phyloP scores from a whole-genome alignment of 2,329 filamentous ascomycete genomes.

The Podosphaera aphanis region DNA sequence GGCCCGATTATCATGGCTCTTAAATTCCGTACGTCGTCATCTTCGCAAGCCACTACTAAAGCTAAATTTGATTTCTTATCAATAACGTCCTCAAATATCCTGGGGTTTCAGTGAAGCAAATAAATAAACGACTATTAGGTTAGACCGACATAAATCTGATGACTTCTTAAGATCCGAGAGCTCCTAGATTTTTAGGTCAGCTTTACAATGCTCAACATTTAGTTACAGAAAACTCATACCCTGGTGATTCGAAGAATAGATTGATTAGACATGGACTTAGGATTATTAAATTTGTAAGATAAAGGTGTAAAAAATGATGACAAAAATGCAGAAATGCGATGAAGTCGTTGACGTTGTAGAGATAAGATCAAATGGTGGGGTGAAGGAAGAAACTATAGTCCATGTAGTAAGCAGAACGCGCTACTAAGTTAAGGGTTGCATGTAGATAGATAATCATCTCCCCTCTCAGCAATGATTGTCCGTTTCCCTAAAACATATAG shows the following conservation, averaged over 20 bases:
- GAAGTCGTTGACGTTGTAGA: too few relatives aligned
- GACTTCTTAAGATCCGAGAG: slow-evolving; percentile 65
- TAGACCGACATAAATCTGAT: slow-evolving; percentile 52
- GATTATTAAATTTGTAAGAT: not conserved
- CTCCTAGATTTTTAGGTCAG: slow-evolving; percentile 33
- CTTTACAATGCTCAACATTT: slow-evolving; percentile 13
- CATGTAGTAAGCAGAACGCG: too few relatives aligned
- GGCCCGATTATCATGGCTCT: slow-evolving; percentile 77
- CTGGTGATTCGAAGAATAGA: slow-evolving; percentile 73
- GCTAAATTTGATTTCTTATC: slow-evolving; percentile 24
- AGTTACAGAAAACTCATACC: slow-evolving; percentile 23
- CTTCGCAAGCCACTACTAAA: slow-evolving; percentile 66
- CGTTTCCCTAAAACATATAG: too few relatives aligned
- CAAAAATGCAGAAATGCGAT: too few relatives aligned
- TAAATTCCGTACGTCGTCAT: slow-evolving; percentile 72
- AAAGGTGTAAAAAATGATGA: too few relatives aligned
- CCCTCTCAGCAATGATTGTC: too few relatives aligned
- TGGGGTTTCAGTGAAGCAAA: not conserved
- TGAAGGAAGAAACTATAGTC: too few relatives aligned
- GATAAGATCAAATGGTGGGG: too few relatives aligned
- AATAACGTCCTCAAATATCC: not conserved
- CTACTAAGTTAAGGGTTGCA: too few relatives aligned
- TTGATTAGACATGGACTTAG: slow-evolving; percentile 48
- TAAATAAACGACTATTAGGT: not conserved
- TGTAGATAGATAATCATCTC: too few relatives aligned